phyloP scores from a whole-genome alignment of 1,284 basidiomycete species.

The Irpex lacteus region DNA sequence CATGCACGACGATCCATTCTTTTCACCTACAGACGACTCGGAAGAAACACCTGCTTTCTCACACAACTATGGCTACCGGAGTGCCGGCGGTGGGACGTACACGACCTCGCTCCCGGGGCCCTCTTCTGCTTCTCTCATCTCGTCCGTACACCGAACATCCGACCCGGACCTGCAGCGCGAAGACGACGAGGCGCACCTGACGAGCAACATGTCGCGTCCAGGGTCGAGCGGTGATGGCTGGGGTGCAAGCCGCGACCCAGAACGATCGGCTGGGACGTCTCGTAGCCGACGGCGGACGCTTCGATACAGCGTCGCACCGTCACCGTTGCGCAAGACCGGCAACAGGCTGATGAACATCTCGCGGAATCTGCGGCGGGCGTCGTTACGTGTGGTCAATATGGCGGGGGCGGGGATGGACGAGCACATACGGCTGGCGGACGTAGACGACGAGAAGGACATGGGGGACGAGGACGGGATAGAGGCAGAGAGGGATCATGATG shows the following conservation, averaged over 20 bases:
- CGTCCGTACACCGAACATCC: slow-evolving; percentile 32
- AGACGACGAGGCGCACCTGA: slow-evolving; percentile 56
- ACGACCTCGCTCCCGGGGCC: slow-evolving; percentile 40
- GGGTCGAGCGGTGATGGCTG: slow-evolving; percentile 24
- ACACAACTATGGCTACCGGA: slow-evolving; percentile 20
- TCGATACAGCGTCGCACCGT: slow-evolving; percentile 50
- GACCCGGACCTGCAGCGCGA: slow-evolving; percentile 44
- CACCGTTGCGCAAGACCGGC: slow-evolving; percentile 57
- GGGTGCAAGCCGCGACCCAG: slow-evolving; percentile 26
- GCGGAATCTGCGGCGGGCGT: slow-evolving; percentile 64
- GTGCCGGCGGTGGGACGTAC: slow-evolving; percentile 31
- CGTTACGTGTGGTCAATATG: slow-evolving; percentile 82
- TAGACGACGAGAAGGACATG: slow-evolving; percentile 35
- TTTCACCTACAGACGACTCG: slow-evolving; percentile 28
- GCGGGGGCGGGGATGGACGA: slow-evolving; percentile 62
- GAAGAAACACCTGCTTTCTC: slow-evolving; percentile 26
- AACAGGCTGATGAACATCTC: slow-evolving; percentile 57
- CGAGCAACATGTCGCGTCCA: slow-evolving; percentile 44
- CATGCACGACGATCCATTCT: slow-evolving; percentile 45
- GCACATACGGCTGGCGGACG: slow-evolving; percentile 54
- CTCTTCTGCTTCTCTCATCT: slow-evolving; percentile 52
- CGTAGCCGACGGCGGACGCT: slow-evolving; percentile 41
- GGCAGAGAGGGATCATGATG: slow-evolving; percentile 27
- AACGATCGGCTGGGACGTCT: slow-evolving; percentile 34
- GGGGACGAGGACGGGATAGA: slow-evolving; percentile 32